Conservation (phyloP, 2,329 filamentous ascomycete species). For the Claviceps maximensis region DNA sequence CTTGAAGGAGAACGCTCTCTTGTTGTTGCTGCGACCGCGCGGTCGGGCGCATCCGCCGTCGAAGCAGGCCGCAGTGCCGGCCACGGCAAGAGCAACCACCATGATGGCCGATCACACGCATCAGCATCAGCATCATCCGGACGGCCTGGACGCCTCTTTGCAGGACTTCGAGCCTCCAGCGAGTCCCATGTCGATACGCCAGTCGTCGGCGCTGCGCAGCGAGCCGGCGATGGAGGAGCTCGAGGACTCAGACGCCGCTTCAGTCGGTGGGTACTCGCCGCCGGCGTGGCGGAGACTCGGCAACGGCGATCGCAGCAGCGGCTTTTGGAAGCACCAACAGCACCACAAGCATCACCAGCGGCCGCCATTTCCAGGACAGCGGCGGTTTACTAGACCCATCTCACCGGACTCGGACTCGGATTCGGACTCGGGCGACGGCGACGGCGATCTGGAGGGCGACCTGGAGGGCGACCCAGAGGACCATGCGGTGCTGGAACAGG, state of each 20-base stretch:
- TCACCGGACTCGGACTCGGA: constrained; percentile 16
- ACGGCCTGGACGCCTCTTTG: constrained; percentile 37
- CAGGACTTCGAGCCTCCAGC: constrained; percentile 41
- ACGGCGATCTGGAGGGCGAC: not conserved
- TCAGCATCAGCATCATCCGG: constrained; percentile 23
- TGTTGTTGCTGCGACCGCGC: constrained; percentile 9
- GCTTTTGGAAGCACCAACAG: constrained; percentile 36
- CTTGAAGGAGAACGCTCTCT: constrained; percentile 21
- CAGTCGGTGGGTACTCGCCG: constrained; percentile 44
- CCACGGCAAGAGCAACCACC: constrained; percentile 4
- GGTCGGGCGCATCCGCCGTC: not conserved
- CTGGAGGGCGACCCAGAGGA: constrained; percentile 10
- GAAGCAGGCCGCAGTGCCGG: constrained; percentile 1
- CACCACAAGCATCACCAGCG: constrained; percentile 1
- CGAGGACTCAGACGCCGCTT: constrained; percentile 33
- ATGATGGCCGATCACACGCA: too few relatives aligned
- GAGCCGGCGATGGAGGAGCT: constrained; percentile 22
- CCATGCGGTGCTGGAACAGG: constrained; percentile 33
- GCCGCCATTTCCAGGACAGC: not conserved
- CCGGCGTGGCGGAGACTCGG: constrained; percentile 48
- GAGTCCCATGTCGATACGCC: constrained; percentile 19
- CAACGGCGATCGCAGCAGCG: constrained; percentile 44
- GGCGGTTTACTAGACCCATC: constrained; percentile 2
- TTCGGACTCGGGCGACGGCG: constrained; percentile 4
- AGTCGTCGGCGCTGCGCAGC: constrained; percentile 21